Percentiles rank a stretch among this genome's conserved stretches.
Evolutionary conservation across 73 alveolate species (phyloP).

Genomic region (Paramecium pentaurelia): DNA sequence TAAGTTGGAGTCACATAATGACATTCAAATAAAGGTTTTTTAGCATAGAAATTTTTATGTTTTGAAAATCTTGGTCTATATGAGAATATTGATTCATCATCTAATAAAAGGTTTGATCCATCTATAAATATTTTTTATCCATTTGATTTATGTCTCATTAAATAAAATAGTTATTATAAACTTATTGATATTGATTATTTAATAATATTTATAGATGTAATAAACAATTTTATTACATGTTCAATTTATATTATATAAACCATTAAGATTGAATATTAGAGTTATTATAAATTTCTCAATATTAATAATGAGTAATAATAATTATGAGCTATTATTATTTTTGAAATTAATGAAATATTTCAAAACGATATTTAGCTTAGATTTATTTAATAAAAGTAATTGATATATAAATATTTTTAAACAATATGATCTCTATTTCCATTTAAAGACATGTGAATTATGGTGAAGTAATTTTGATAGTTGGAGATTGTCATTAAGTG

Average conservation of each 20-base stretch:
- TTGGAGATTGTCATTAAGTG: slow-evolving; percentile 1
- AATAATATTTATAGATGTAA: too few species aligned
- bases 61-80: not conserved
- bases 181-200: not conserved
- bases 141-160: not conserved
- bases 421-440: not conserved
- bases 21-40: not conserved
- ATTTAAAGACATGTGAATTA: slow-evolving; percentile 1
- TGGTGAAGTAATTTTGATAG: slow-evolving; percentile 11
- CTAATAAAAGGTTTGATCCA: not conserved
- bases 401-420: not conserved
- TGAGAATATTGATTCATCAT: not conserved
- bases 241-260: too few species aligned
- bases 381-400: not conserved
- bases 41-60: not conserved
- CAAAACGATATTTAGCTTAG: not conserved
- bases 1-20: not conserved
- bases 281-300: not conserved
- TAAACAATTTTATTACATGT: too few species aligned
- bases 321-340: not conserved
- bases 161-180: not conserved
- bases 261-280: too few species aligned
- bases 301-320: not conserved
- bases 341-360: not conserved
- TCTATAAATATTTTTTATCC: not conserved